Evolutionary conservation across 2,329 filamentous ascomycete species (phyloP).

Genomic region (Beauveria pseudobassiana): DNA sequence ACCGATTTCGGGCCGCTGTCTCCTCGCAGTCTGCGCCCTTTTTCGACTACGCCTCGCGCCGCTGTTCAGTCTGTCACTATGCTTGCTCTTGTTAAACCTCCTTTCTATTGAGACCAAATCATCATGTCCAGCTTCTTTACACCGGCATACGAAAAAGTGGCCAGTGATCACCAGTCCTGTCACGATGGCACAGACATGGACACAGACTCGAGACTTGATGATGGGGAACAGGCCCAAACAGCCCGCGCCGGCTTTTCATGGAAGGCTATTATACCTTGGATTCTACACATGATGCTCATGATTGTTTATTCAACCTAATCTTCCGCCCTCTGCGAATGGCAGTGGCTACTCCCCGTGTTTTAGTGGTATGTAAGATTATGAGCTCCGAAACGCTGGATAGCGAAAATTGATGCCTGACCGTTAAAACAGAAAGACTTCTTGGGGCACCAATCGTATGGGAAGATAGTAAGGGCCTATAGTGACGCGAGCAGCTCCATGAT

Average conservation of each 20-base stretch:
- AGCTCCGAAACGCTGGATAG: neutral
- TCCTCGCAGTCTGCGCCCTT: neutral
- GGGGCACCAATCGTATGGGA: neutral
- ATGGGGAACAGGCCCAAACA: neutral
- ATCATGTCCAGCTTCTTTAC: neutral
- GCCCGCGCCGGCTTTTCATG: neutral
- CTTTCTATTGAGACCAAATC: too few relatives aligned
- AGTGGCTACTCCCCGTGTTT: neutral
- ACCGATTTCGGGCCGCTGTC: neutral
- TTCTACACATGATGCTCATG: neutral
- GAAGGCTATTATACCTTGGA: neutral
- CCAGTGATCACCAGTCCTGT: neutral
- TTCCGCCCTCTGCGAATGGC: neutral
- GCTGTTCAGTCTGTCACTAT: too few relatives aligned
- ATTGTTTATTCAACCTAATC: neutral
- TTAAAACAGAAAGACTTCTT: neutral
- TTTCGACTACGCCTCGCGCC: neutral
- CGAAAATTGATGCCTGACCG: neutral
- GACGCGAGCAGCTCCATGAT: neutral
- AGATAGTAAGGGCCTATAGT: neutral
- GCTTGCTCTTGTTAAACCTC: too few relatives aligned
- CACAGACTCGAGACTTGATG: neutral
- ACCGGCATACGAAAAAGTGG: neutral
- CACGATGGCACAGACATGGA: neutral
- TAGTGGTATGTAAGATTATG: neutral